Evolutionary conservation across 192 early-diverging fungal genomes (phyloP).

Genomic region (Coemansia sp.): DNA sequence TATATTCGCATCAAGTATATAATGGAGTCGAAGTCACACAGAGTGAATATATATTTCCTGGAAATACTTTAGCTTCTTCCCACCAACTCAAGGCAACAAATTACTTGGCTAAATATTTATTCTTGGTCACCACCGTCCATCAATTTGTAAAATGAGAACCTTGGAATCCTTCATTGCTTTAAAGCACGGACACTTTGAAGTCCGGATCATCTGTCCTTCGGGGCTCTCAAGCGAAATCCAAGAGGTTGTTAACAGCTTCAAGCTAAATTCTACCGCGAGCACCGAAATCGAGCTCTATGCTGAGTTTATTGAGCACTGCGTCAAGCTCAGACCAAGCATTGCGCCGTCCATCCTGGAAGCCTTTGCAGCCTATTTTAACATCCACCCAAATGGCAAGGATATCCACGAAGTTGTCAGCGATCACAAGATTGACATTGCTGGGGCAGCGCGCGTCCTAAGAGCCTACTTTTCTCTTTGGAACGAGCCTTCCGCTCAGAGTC

Average conservation of each 20-base stretch:
- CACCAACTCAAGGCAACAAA: too few species aligned
- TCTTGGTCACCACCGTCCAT: too few species aligned
- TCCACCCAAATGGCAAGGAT: neutral
- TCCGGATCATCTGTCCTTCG: neutral
- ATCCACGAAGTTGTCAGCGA: slow-evolving; percentile 21
- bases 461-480: slow-evolving; percentile 30
- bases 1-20: too few species aligned
- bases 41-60: too few species aligned
- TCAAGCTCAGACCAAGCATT: neutral
- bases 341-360: slow-evolving; percentile 8
- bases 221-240: neutral
- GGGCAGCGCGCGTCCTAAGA: slow-evolving; percentile 14
- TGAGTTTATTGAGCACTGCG: slow-evolving; percentile 15
- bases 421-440: neutral
- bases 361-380: slow-evolving; percentile 2
- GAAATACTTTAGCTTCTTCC: too few species aligned
- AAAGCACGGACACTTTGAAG: neutral
- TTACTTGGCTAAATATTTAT: too few species aligned
- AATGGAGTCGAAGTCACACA: too few species aligned
- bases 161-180: neutral
- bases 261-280: neutral
- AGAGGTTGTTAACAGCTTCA: neutral
- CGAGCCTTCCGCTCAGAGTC: neutral
- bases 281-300: slow-evolving; percentile 16
- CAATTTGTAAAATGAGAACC: neutral